phyloP scores from a whole-genome alignment of 352 stramenopile genomes.

The Phytopythium delawarense region DNA sequence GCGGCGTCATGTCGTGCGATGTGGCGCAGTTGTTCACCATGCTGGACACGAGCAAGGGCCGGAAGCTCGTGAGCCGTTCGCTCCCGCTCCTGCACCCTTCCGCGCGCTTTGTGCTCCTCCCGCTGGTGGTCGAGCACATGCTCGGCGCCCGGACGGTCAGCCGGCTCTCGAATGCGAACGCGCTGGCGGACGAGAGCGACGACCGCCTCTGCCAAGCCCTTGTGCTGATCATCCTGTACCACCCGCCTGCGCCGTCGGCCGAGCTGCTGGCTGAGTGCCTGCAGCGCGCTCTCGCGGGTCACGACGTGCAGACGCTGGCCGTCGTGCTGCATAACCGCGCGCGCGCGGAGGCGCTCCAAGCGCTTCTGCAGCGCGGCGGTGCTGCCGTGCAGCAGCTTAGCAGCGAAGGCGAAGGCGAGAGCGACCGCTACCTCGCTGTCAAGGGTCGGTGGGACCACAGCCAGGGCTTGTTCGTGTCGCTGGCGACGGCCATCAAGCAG shows the following conservation, averaged over 20 bases:
- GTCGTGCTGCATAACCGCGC: slow-evolving; percentile 75
- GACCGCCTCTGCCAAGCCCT: slow-evolving; percentile 74
- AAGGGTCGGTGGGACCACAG: slow-evolving; percentile 59
- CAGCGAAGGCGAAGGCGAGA: slow-evolving; percentile 11
- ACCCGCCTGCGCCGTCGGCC: slow-evolving; percentile 59
- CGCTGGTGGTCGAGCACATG: slow-evolving; percentile 59
- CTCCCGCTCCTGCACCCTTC: slow-evolving; percentile 76
- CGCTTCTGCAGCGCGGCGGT: slow-evolving; percentile 65
- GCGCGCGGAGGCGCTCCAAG: slow-evolving; percentile 65
- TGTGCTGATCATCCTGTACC: slow-evolving; percentile 77
- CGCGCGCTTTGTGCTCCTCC: slow-evolving; percentile 72
- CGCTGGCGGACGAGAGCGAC: slow-evolving; percentile 28
- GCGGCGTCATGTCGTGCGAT: slow-evolving; percentile 39
- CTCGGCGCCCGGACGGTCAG: slow-evolving; percentile 39
- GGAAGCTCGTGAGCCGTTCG: slow-evolving; percentile 70
- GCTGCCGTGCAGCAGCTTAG: slow-evolving; percentile 44
- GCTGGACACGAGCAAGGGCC: slow-evolving; percentile 59
- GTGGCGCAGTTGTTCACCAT: slow-evolving; percentile 51
- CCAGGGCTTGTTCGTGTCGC: slow-evolving; percentile 65
- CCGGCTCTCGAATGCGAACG: slow-evolving; percentile 17
- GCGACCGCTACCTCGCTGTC: slow-evolving; percentile 25
- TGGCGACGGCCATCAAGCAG: slow-evolving; percentile 81
- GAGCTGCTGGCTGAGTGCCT: slow-evolving; percentile 69
- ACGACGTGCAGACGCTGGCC: slow-evolving; percentile 54
- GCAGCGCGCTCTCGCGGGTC: slow-evolving; percentile 44